Evolutionary conservation across 2,329 filamentous ascomycete genomes (phyloP).

Genomic region (Tolypocladium album): DNA sequence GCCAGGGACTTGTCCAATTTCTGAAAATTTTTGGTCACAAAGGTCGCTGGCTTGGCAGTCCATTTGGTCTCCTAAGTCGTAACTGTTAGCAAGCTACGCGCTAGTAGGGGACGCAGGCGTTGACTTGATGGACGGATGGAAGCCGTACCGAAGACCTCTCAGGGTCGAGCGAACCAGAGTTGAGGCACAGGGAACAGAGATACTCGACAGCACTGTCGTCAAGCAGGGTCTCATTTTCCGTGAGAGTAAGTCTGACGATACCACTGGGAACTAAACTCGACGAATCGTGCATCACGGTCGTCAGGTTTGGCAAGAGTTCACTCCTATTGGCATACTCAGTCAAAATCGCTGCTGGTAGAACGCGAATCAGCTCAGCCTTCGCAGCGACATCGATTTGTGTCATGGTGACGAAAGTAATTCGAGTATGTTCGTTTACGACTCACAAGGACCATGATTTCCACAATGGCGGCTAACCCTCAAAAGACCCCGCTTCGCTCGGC

Average conservation of each 20-base stretch:
- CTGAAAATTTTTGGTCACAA: slow-evolving; percentile 52
- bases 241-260: not conserved
- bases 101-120: not conserved
- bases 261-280: not conserved
- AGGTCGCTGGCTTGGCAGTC: not conserved
- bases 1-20: slow-evolving; percentile 57
- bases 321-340: not conserved
- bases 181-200: not conserved
- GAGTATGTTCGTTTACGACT: no score
- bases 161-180: not conserved
- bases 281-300: not conserved
- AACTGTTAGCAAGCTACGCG: not conserved
- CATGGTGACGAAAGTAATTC: not conserved
- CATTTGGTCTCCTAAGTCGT: not conserved
- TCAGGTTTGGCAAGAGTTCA: not conserved
- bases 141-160: not conserved
- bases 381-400: not conserved
- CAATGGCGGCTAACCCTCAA: no score
- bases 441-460: no score
- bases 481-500: no score
- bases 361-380: not conserved
- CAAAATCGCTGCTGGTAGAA: not conserved
- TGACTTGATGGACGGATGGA: not conserved
- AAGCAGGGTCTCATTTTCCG: not conserved
- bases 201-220: not conserved